phyloP scores from a whole-genome alignment of 1,139 yeast genomes.

The Saccharomyces hybrid region DNA sequence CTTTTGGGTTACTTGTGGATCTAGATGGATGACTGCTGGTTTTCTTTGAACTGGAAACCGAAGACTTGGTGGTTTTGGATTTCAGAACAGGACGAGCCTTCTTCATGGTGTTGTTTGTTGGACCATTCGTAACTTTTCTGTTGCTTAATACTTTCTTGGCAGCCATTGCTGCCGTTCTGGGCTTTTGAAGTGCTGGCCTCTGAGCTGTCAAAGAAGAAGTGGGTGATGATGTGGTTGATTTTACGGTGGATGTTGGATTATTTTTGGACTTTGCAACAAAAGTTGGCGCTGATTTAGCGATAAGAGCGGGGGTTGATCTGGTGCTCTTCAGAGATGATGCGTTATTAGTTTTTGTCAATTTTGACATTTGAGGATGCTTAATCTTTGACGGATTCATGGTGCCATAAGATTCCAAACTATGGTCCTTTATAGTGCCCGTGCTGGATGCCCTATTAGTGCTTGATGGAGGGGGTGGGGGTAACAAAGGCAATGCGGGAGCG shows the following conservation, averaged over 20 bases:
- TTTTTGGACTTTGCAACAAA: conserved; percentile 4
- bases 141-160: background rate
- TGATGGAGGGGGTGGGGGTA: conserved; percentile 4
- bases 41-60: background rate
- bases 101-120: background rate
- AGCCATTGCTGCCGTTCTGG: conserved; percentile 1
- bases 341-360: background rate
- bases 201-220: conserved; percentile 4
- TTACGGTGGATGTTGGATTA: conserved; percentile 3
- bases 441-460: background rate
- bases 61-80: background rate
- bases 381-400: background rate
- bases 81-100: background rate
- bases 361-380: background rate
- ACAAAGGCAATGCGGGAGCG: conserved; percentile 4
- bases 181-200: conserved; percentile 7
- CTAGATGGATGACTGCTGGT: background rate
- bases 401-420: background rate
- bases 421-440: conserved; percentile 1
- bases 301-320: background rate
- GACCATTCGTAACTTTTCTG: background rate
- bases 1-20: background rate
- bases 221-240: background rate
- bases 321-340: background rate
- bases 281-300: conserved; percentile 10